Conservation (phyloP, 2,329 filamentous ascomycete genomes). For the Fusarium begoniae region DNA sequence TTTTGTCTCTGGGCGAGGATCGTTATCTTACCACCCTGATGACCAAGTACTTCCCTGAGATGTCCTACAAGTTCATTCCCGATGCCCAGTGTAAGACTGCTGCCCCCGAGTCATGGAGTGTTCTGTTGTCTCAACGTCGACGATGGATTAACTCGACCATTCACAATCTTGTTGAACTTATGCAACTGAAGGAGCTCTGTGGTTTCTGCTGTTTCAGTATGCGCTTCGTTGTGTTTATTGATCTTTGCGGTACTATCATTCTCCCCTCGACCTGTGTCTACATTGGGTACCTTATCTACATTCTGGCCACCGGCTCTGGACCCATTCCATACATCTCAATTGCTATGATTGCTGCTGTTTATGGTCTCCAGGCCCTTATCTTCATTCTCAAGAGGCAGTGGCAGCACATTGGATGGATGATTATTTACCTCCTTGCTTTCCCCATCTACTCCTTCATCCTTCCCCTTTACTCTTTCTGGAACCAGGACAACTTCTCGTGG, state of each 20-base stretch:
- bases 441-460: conserved; percentile 92
- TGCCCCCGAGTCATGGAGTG: conserved; percentile 92
- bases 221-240: conserved; percentile 95
- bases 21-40: conserved; percentile 96
- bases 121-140: conserved; percentile 95
- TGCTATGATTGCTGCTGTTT: conserved; percentile 87
- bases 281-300: conserved; percentile 87
- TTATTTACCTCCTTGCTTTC: conserved; percentile 96
- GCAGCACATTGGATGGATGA: conserved; percentile 99
- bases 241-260: conserved; percentile 91
- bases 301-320: conserved; percentile 72
- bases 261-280: conserved; percentile 90
- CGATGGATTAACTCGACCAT: conserved; percentile 99
- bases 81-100: conserved; percentile 94
- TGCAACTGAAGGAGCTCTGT: conserved; percentile 91
- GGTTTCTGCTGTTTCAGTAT: conserved; percentile 99
- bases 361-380: conserved; percentile 94
- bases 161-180: conserved; percentile 92
- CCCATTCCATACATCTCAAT: conserved; percentile 89
- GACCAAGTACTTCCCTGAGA: conserved; percentile 95
- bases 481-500: conserved; percentile 99
- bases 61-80: conserved; percentile 96
- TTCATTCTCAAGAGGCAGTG: conserved; percentile 97
- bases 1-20: conserved; percentile 94
- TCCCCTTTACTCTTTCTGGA: conserved; percentile 98